These are phyloP conservation scores for Fragaria nilgerrensis DNA, from an alignment of 306 rosid species.

Conservation along the genomic window DNA sequence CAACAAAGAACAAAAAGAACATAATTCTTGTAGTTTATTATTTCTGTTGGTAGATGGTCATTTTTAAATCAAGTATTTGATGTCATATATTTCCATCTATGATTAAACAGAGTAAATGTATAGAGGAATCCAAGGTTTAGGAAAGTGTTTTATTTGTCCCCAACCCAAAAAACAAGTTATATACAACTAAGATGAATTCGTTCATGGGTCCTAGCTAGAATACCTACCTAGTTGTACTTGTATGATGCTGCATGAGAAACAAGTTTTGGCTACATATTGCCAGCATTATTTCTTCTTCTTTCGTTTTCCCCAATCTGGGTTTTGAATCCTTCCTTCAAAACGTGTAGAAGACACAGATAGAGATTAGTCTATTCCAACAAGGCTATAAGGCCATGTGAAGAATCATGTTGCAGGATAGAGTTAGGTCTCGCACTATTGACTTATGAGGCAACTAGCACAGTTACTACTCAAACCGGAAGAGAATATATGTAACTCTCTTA, in stretches of 20 bases:
- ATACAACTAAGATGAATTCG: neutral
- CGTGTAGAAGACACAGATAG: neutral
- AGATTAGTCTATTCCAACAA: neutral
- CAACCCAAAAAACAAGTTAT: neutral
- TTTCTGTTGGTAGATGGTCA: neutral
- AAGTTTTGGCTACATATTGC: conserved; percentile 4
- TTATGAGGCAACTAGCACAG: neutral
- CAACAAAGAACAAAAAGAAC: neutral
- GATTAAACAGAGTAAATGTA: neutral
- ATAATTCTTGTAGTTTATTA: neutral
- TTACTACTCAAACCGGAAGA: neutral
- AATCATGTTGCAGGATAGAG: conserved; percentile 21
- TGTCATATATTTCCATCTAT: neutral
- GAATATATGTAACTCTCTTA: neutral
- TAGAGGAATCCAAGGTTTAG: neutral
- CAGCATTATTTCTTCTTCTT: neutral
- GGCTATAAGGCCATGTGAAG: conserved; percentile 11
- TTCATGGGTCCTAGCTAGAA: neutral
- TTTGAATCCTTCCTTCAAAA: neutral
- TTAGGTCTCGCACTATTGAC: conserved; percentile 39
- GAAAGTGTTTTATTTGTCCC: neutral
- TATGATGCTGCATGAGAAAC: neutral
- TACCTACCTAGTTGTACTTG: neutral
- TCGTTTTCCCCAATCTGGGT: neutral
- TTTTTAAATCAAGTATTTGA: neutral